Evolutionary conservation across 441 rosid species (phyloP), one percentile per base, ranked within the genome.

Genomic region (Iberis amara): DNA sequence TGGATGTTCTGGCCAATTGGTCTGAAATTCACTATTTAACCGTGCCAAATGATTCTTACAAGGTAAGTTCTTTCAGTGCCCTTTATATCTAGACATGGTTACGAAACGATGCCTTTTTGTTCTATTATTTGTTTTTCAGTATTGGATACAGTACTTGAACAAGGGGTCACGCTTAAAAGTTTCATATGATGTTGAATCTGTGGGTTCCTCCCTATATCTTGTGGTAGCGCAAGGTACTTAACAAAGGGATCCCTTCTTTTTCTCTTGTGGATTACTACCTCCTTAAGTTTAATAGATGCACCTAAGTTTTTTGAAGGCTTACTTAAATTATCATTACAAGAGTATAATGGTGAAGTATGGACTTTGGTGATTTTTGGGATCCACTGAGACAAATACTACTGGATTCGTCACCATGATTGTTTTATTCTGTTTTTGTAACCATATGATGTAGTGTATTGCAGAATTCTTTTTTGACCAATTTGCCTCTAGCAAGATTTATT

Each of bases 141-240:
- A 82, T 58, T 84, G 83, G 88, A 63, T 80, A 64, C 73, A 76
- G 72, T 81, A 68, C 69, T 75, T 92, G 61, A 89, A 92, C 62
- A 63, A 71, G 61, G 95, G 96, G 9, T 89, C 96, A 47, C 82
- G 82, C 38, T 64, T 92, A 11, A 85, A 80, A 62, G 79, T 92
- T 56, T 73, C 87, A 9, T 89, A 82, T 66, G 62, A 50, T 9
- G 75, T 89, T 68, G 80, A 68, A 61, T 73, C 85, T 48, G 15
- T 68, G 6, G 59, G 75, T 62, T 79, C 89, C 47, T 81, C 89
- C 41, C 61, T 84, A 33, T 82, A 74, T 50, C 86, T 92, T 53
- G 62, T 89, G 47, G 71, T 92, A 65, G 94, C 96, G 30, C 76
- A 84, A 84, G 99, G 99, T 92, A 79, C 21, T 35, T 28, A 51